Evolutionary conservation across 148 eudicot genomes (phyloP), one percentile per base, ranked within the genome.

Genomic region (Rhododendron henanense): DNA sequence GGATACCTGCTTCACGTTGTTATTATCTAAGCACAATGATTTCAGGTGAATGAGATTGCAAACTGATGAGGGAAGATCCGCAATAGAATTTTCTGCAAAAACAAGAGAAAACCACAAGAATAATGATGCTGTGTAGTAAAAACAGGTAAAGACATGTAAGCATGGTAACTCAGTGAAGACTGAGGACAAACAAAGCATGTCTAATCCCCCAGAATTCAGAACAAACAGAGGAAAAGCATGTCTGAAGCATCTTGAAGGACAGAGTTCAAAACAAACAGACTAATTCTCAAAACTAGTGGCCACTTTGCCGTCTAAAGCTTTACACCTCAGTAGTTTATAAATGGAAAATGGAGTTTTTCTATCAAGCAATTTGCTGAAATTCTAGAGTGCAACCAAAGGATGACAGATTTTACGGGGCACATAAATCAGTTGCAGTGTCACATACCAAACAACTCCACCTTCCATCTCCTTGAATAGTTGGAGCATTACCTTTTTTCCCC

Each of bases 11-110:
- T 92, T 88, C 83, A 97, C 88, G 44, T 91, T 91, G 86, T 97
- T 97, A 92, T 91, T 93, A 90, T 95, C 87, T 91, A 95, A 89
- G 86, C 93, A 89, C 15, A 97, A 93, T 75, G 99, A 97, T 88
- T 97, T 97, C 87, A 97, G 89, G 88, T 95, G 92, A 89, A 90
- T 57, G 76, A 97, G 96, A 90, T 88, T 94, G 94, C 99, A 94
- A 84, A 97, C 86, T 84, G 99, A 95, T 80, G 92, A 87, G 61
- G 98, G 98, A 88, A 95, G 93, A n/a, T 94, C 99, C 57, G 90
- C 95, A 78, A 97, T 85, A 84, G 91, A 92, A 87, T 95, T 97
- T 80, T 93, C 95, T 95, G 93, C 87, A 25, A 83, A 84, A 87
- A 8, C 48, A 77, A 33, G 84, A 39, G 33, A 41, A 25, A 35